phyloP scores from a whole-genome alignment of 108 stramenopile species.

The Phaeodactylum tricornutum region DNA sequence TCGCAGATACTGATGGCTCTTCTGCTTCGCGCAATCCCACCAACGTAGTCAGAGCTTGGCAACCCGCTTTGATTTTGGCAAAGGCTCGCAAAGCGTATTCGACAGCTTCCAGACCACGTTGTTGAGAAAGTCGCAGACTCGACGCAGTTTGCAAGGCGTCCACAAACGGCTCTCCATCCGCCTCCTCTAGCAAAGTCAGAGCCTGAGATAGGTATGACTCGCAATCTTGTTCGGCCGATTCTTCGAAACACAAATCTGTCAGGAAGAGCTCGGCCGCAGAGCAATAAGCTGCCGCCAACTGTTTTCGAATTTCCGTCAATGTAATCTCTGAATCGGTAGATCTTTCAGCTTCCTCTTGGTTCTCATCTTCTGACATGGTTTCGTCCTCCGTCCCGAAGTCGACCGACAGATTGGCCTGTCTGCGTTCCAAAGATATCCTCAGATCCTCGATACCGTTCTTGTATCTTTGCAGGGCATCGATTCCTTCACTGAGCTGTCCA shows the following conservation, averaged over 20 bases:
- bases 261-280: constrained; percentile 77
- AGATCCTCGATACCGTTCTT: constrained; percentile 41
- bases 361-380: constrained; percentile 4
- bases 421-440: constrained; percentile 21
- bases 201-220: constrained; percentile 53
- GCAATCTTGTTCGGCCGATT: constrained; percentile 66
- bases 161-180: constrained; percentile 28
- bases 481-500: constrained; percentile 59
- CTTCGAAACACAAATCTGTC: constrained; percentile 83
- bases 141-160: constrained; percentile 85
- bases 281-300: constrained; percentile 69
- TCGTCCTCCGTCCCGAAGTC: too few relatives aligned
- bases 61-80: constrained; percentile 60
- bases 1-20: constrained; percentile 10
- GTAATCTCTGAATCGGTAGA: not conserved
- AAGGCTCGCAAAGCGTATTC: constrained; percentile 52
- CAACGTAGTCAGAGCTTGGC: constrained; percentile 60
- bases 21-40: constrained; percentile 47
- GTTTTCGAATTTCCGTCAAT: constrained; percentile 20
- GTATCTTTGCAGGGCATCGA: constrained; percentile 60
- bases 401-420: too few relatives aligned
- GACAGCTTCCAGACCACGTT: constrained; percentile 49
- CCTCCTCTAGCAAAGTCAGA: constrained; percentile 29
- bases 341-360: not conserved
- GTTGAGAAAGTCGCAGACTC: constrained; percentile 69